These are phyloP conservation scores for Tetrahymena elliotti DNA, from an alignment of 73 alveolate genomes.

Conservation along the genomic window DNA sequence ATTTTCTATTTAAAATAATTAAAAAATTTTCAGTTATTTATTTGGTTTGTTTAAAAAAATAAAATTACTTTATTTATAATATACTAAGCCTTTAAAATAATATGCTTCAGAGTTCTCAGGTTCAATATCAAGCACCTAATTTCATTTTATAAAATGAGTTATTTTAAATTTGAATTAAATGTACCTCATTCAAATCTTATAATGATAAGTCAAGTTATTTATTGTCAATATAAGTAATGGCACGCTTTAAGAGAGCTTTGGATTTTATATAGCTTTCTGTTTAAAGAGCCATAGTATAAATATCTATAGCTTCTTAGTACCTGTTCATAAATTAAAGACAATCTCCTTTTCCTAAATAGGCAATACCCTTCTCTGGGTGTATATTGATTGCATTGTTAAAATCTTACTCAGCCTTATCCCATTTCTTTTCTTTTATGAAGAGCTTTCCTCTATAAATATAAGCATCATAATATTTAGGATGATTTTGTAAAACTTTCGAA, in stretches of 20 bases:
- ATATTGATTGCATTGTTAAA: slow-evolving; percentile 29
- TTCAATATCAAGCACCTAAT: slow-evolving; percentile 5
- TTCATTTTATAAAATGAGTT: no score
- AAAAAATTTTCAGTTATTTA: not conserved
- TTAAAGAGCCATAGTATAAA: slow-evolving; percentile 27
- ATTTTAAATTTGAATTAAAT: no score
- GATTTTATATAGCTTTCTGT: slow-evolving; percentile 18
- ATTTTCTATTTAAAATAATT: slow-evolving; percentile 5
- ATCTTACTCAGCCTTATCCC: slow-evolving; percentile 49
- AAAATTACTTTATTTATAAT: slow-evolving; percentile 9
- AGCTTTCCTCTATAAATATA: slow-evolving; percentile 45
- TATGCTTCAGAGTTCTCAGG: slow-evolving; percentile 40
- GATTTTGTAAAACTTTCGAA: slow-evolving; percentile 26
- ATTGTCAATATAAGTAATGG: slow-evolving; percentile 27
- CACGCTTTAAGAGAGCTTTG: slow-evolving; percentile 43
- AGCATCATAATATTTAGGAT: slow-evolving; percentile 50
- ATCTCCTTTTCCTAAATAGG: slow-evolving; percentile 49
- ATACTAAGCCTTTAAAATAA: slow-evolving; percentile 42
- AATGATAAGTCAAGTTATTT: slow-evolving; percentile 26
- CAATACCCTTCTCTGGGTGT: slow-evolving; percentile 41
- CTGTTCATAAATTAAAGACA: slow-evolving; percentile 19
- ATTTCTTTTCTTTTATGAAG: slow-evolving; percentile 11
- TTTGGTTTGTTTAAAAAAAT: not conserved
- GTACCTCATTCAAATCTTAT: slow-evolving; percentile 14
- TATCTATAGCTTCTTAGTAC: slow-evolving; percentile 38